These are phyloP conservation scores for Cylindricascospora bacillispora DNA, from an alignment of 1,139 yeast species.

Conservation along the genomic window DNA sequence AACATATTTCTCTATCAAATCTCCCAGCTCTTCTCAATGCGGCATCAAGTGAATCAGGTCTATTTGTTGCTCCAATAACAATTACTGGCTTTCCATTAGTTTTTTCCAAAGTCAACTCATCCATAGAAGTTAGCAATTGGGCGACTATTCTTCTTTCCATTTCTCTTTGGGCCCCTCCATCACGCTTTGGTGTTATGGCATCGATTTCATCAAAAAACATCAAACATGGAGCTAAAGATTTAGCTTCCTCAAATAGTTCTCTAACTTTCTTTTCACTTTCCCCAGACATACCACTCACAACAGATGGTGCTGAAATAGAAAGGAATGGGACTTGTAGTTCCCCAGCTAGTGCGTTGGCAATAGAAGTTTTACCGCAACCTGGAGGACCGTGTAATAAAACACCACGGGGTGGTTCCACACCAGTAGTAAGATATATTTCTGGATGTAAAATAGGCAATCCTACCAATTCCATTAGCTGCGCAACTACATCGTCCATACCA, in stretches of 20 bases:
- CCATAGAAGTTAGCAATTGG: conserved; percentile 86
- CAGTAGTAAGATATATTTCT: conserved; percentile 74
- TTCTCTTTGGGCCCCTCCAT: conserved; percentile 87
- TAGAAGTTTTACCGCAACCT: conserved; percentile 95
- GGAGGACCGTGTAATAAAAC: conserved; percentile 95
- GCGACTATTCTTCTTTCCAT: conserved; percentile 98
- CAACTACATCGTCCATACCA: conserved; percentile 73
- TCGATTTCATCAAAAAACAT: conserved; percentile 93
- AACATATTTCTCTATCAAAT: conserved; percentile 87
- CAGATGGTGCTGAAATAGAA: conserved; percentile 86
- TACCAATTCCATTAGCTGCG: conserved; percentile 77
- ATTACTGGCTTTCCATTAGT: conserved; percentile 91
- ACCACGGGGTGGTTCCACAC: conserved; percentile 96
- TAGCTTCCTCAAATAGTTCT: conserved; percentile 90
- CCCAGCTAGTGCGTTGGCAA: conserved; percentile 93
- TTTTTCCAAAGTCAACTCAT: conserved; percentile 74
- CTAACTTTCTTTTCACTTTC: conserved; percentile 90
- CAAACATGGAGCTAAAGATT: conserved; percentile 77
- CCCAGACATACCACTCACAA: conserved; percentile 99
- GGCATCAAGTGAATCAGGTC: conserved; percentile 94
- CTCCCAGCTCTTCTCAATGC: conserved; percentile 95
- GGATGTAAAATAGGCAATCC: conserved; percentile 91
- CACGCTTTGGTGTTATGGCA: conserved; percentile 96
- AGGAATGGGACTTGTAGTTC: conserved; percentile 89
- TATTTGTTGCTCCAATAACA: conserved; percentile 91